Evolutionary conservation across 2,329 filamentous ascomycete genomes (phyloP), one percentile per base, ranked within the genome.

Genomic region (Colletotrichum sp.): DNA sequence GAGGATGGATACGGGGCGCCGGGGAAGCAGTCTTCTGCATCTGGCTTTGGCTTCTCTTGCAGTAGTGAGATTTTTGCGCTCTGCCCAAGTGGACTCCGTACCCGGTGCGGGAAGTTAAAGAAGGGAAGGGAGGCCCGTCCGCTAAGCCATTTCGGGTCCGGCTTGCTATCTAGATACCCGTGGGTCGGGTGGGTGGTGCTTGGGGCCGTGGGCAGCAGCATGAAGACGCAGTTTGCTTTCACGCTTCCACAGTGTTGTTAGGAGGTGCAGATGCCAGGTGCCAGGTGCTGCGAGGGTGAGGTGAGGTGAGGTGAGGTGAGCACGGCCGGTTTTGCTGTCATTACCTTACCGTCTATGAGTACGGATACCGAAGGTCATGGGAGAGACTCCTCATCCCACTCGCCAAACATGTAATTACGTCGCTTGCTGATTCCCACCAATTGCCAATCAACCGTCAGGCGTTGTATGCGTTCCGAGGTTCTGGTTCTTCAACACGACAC

Each of bases 401-500:
- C 30, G 66, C 36, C 21, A 68, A 34, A 26, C 12, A 18, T n/a
- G 65, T 16, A 34, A 65, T 32, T 59, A 61, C 65, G 65, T 70
- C 67, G 66, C 39, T 65, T 30, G 10, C 21, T 10, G 32, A 32
- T 61, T 30, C 59, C 39, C 39, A 39, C 63, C 70, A 67, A 75
- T 68, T 74, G 57, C 43, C 13, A 32, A 73, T 15, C 32, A 39
- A 18, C 36, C 55, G 64, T 65, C 32, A 67, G 68, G 43, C 61
- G 68, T 72, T 63, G 48, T 32, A 52, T 43, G n/a, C 57, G 63
- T 64, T 75, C 73, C 73, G 73, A 75, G 43, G 70, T 28, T 75
- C 70, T 75, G 73, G 73, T 75, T 75, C 73, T 75, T 73, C 63
- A 75, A 73, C 34, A 60, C 36, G 21, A 26, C 32, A 21, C 16